A percentile compares a stretch with the other conserved stretches of the same genome.
phyloP scores from a whole-genome alignment of 768 basidiomycete species.

The Podaxis pistillaris region DNA sequence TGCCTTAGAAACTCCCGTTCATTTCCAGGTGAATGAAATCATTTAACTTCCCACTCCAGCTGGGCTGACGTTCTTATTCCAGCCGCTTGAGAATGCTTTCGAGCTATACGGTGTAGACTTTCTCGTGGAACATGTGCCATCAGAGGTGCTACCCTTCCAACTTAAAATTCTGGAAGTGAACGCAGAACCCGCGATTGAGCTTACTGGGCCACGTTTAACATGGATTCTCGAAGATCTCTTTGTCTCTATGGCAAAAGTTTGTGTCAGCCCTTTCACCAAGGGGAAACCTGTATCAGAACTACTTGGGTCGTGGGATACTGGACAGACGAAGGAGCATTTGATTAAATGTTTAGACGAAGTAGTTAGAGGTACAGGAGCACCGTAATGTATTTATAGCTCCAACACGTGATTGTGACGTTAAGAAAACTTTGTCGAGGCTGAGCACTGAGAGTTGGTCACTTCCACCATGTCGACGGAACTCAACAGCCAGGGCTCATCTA shows the following conservation, averaged over 20 bases:
- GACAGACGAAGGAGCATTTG: slow-evolving; percentile 52
- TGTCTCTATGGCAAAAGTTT: slow-evolving; percentile 60
- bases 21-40: slow-evolving; percentile 68
- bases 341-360: slow-evolving; percentile 66
- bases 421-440: not conserved
- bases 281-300: slow-evolving; percentile 11
- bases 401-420: not conserved
- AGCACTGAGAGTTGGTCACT: not conserved
- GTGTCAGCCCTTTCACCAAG: slow-evolving; percentile 67
- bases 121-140: slow-evolving; percentile 53
- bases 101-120: slow-evolving; percentile 97
- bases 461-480: slow-evolving; percentile 24
- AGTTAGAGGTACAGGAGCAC: slow-evolving; percentile 34
- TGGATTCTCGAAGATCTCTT: slow-evolving; percentile 86
- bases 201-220: slow-evolving; percentile 80
- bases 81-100: slow-evolving; percentile 90
- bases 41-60: not conserved
- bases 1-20: slow-evolving; percentile 73
- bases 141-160: slow-evolving; percentile 34
- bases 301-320: slow-evolving; percentile 42
- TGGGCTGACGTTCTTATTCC: slow-evolving; percentile 1
- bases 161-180: slow-evolving; percentile 89
- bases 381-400: not conserved
- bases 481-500: slow-evolving; percentile 39
- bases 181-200: slow-evolving; percentile 92